Percentiles rank a stretch among this genome's conserved stretches.
phyloP scores from a whole-genome alignment of 768 basidiomycete genomes.

The Mycena capillaripes region DNA sequence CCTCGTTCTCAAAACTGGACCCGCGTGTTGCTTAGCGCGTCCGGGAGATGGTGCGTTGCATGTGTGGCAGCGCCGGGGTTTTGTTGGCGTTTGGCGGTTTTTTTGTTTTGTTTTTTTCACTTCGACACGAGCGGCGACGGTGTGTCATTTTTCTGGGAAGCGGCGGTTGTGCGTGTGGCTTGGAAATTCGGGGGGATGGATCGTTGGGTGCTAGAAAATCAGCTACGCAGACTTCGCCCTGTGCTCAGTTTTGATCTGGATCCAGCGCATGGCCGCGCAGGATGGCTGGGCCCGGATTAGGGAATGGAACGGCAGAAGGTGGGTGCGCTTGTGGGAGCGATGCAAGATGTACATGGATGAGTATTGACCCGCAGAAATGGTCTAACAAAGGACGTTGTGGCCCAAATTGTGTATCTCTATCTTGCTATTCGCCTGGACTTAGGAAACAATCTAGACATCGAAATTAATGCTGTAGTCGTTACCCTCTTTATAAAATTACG shows the following conservation, averaged over 20 bases:
- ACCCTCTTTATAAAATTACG: too few relatives aligned
- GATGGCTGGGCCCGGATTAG: constrained; percentile 79
- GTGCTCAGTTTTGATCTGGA: constrained; percentile 81
- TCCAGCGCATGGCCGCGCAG: constrained; percentile 78
- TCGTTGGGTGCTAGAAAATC: too few relatives aligned
- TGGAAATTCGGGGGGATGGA: too few relatives aligned
- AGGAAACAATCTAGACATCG: neutral
- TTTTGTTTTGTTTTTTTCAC: too few relatives aligned
- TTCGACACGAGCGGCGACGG: too few relatives aligned
- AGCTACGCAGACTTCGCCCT: constrained; percentile 83
- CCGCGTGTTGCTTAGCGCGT: too few relatives aligned
- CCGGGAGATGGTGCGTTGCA: too few relatives aligned
- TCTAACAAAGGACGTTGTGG: neutral
- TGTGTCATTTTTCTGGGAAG: too few relatives aligned
- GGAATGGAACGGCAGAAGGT: constrained; percentile 79
- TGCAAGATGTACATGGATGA: constrained; percentile 81
- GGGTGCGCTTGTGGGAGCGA: constrained; percentile 72
- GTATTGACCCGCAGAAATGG: constrained; percentile 47
- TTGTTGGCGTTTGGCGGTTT: too few relatives aligned
- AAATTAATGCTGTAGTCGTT: neutral
- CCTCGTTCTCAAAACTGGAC: too few relatives aligned
- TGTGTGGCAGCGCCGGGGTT: too few relatives aligned
- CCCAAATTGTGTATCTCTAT: neutral
- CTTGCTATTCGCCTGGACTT: neutral
- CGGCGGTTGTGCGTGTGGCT: too few relatives aligned